A percentile compares a stretch with the other conserved stretches of the same genome.
Conservation (phyloP, 768 basidiomycete genomes). For the Psilocybe azurescens region DNA sequence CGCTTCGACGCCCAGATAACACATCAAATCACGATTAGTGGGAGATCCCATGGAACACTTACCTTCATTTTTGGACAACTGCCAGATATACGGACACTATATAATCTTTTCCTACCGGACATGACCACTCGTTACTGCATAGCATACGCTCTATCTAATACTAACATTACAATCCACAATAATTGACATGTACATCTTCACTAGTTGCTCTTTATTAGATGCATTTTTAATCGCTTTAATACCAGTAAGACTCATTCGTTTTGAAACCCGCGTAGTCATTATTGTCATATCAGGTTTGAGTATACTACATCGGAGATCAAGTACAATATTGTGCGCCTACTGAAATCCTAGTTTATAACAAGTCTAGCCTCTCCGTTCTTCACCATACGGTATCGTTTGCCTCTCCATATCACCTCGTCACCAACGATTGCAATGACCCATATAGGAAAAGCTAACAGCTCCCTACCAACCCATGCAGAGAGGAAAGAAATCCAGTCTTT, state of each 20-base stretch:
- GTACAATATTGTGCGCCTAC: background rate
- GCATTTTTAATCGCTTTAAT: background rate
- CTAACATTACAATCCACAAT: background rate
- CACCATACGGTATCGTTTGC: slow-evolving; percentile 74
- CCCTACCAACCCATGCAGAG: slow-evolving; percentile 79
- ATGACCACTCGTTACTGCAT: background rate
- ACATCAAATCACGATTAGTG: slow-evolving; percentile 22
- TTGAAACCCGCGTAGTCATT: no score
- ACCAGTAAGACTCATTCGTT: background rate
- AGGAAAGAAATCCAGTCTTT: slow-evolving; percentile 63
- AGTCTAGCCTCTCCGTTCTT: slow-evolving; percentile 69
- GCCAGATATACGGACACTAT: slow-evolving; percentile 6
- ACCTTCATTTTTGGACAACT: slow-evolving; percentile 4
- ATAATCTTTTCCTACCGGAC: background rate
- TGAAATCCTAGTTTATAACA: slow-evolving; percentile 1
- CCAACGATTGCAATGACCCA: slow-evolving; percentile 85
- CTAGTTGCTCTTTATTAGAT: background rate
- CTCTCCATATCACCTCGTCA: slow-evolving; percentile 87
- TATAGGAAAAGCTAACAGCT: slow-evolving; percentile 86
- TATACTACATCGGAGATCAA: background rate
- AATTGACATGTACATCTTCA: slow-evolving; percentile 4
- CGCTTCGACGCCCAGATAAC: slow-evolving; percentile 20
- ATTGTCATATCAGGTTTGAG: no score
- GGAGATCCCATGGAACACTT: background rate
- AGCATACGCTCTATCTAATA: background rate